phyloP scores from a whole-genome alignment of 2,329 filamentous ascomycete species.

The Cadophora malorum region DNA sequence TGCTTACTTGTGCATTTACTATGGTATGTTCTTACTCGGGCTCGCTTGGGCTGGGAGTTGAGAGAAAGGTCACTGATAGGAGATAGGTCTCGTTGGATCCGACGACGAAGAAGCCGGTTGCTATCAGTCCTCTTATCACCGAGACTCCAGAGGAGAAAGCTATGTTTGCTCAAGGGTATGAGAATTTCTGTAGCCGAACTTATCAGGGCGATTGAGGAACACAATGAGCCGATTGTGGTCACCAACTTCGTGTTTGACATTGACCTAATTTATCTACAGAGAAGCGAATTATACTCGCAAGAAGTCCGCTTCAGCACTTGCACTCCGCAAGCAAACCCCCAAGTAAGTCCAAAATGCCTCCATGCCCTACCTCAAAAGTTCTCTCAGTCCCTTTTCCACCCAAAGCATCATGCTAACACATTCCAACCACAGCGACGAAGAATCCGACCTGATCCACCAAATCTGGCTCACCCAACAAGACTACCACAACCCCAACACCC shows the following conservation, averaged over 20 bases:
- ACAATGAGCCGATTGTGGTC: no score
- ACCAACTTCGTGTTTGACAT: neutral
- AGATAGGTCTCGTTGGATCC: slow-evolving; percentile 65
- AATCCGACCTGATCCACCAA: slow-evolving; percentile 71
- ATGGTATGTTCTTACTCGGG: no score
- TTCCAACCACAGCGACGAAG: slow-evolving; percentile 54
- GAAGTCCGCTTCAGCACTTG: slow-evolving; percentile 64
- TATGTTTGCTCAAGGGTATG: slow-evolving; percentile 61
- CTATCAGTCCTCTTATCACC: slow-evolving; percentile 63
- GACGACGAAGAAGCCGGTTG: slow-evolving; percentile 67
- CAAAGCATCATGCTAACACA: neutral
- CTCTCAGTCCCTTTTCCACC: no score
- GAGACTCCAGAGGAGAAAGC: slow-evolving; percentile 67
- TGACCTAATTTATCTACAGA: neutral
- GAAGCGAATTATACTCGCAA: slow-evolving; percentile 71
- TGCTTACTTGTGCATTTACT: slow-evolving; percentile 76
- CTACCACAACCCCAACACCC: slow-evolving; percentile 65
- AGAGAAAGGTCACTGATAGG: neutral
- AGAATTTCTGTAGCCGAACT: neutral
- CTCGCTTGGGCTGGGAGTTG: neutral
- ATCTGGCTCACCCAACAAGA: slow-evolving; percentile 72
- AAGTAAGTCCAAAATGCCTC: slow-evolving; percentile 53
- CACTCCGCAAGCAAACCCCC: slow-evolving; percentile 68
- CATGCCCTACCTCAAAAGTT: neutral
- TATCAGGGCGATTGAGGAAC: neutral